Base-by-base conservation (phyloP, 2,329 filamentous ascomycete species). In the Aquanectria penicillioides region DNA sequence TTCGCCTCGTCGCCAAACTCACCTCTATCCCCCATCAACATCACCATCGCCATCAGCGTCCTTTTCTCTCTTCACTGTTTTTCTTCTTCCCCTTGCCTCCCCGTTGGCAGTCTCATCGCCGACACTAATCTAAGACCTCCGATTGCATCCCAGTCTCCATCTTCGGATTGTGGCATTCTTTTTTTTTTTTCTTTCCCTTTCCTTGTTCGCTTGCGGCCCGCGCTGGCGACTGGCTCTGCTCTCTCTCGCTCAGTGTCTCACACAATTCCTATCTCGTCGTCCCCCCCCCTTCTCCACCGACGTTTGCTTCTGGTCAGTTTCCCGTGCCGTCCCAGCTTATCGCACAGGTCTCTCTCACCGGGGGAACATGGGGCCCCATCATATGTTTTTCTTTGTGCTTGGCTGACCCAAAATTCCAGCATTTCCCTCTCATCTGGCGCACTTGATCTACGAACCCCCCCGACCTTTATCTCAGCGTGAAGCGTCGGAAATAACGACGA, bases 201-300 rank as follows among this genome's bases (percentile, higher is more conserved):
- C 20, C 26, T 22, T 28, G 47, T 60, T 69, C 65, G 63, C 57
- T 68, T 64, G 57, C 63, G 57, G 65, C 61, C 52, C 57, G 63
- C 64, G 59, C 57, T 69, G 66, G 64, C 58, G 63, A 63, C 66
- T 68, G 61, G 63, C 63, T 69, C 57, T 49, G 38, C 51, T 55
- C 57, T 66, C 48, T 55, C 54, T 34, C 46, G 26, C 28, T 34
- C 49, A 44, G 38, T 61, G 62, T 51, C 56, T 69, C 64, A 51
- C 57, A 49, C 59, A 54, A 28, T 47, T 64, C 63, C 49, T 44
- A 50, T 61, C 51, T 34, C 58, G 36, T 36, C 36, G 50, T 50
- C 46, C 49, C 34, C 25, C 56, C 50, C 49, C n/a, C 51, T 40
- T 20, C 57, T 56, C 38, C 38, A 64, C 53, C 46, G 36, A 57